Evolutionary conservation across 306 rosid genomes (phyloP).

Genomic region (Dalbergia cochinchinensis): DNA sequence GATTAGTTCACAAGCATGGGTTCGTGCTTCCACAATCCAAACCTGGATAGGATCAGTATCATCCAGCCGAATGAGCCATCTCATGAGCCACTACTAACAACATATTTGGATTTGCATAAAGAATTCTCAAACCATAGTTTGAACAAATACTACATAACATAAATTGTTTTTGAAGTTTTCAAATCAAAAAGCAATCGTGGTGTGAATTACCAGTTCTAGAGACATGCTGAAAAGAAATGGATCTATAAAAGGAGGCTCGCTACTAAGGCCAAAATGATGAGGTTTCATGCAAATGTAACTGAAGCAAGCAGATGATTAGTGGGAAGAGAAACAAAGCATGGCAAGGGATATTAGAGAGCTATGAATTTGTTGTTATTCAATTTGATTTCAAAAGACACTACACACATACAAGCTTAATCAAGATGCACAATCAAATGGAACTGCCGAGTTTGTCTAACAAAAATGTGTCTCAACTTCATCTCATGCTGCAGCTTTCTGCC

Average conservation of each 20-base stretch:
- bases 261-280: background rate
- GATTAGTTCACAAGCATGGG: too few relatives aligned
- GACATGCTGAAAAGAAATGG: background rate
- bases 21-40: too few relatives aligned
- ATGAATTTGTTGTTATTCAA: slow-evolving; percentile 21
- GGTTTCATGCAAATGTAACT: background rate
- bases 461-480: slow-evolving; percentile 37
- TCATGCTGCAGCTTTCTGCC: slow-evolving; percentile 46
- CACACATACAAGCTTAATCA: slow-evolving; percentile 33
- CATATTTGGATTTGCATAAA: too few relatives aligned
- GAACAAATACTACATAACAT: too few relatives aligned
- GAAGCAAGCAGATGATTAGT: background rate
- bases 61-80: background rate
- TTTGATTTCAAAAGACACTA: slow-evolving; percentile 32
- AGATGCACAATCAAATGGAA: slow-evolving; percentile 25
- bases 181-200: background rate
- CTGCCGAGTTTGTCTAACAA: slow-evolving; percentile 31
- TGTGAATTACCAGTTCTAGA: background rate
- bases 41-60: background rate
- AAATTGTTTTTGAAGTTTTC: too few relatives aligned
- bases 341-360: slow-evolving; percentile 4
- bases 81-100: background rate
- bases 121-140: too few relatives aligned
- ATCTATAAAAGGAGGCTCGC: background rate
- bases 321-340: background rate